phyloP scores from a whole-genome alignment of 2,329 filamentous ascomycete species.

The Alternaria atra region DNA sequence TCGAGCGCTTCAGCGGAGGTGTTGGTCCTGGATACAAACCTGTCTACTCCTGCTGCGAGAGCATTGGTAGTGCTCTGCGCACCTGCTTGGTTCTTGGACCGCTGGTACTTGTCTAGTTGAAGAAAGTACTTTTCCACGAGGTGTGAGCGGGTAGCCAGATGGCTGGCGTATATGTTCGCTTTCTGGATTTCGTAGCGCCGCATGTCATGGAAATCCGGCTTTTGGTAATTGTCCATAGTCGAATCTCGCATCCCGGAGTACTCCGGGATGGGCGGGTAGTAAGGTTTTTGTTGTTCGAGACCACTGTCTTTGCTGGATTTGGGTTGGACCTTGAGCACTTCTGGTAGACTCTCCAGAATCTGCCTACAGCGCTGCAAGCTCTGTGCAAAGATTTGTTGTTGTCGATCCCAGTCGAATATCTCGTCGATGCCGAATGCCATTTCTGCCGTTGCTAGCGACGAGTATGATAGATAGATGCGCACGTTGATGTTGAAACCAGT shows the following conservation, averaged over 20 bases:
- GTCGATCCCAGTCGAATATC: constrained; percentile 78
- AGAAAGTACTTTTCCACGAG: constrained; percentile 88
- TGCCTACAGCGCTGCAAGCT: constrained; percentile 75
- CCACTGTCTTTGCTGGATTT: constrained; percentile 49
- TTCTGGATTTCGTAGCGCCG: constrained; percentile 83
- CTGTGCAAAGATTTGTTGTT: constrained; percentile 75
- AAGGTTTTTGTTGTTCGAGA: constrained; percentile 42
- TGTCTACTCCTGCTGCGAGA: constrained; percentile 42
- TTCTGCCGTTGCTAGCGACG: constrained; percentile 79
- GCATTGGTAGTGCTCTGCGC: constrained; percentile 41
- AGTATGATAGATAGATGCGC: constrained; percentile 82
- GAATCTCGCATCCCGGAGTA: constrained; percentile 43
- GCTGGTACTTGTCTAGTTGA: constrained; percentile 70
- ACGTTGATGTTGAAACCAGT: constrained; percentile 84
- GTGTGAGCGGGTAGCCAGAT: constrained; percentile 82
- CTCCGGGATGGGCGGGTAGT: constrained; percentile 50
- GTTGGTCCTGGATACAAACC: constrained; percentile 29
- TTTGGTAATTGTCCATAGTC: constrained; percentile 31
- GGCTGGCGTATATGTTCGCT: constrained; percentile 85
- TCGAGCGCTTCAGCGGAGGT: constrained; percentile 60
- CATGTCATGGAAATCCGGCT: constrained; percentile 46
- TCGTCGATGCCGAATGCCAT: constrained; percentile 82
- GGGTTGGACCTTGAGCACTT: constrained; percentile 69
- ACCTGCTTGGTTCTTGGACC: constrained; percentile 56
- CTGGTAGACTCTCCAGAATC: constrained; percentile 72